These are phyloP conservation scores for Phaeotremella fagi DNA, from an alignment of 768 basidiomycete species.

Conservation along the genomic window DNA sequence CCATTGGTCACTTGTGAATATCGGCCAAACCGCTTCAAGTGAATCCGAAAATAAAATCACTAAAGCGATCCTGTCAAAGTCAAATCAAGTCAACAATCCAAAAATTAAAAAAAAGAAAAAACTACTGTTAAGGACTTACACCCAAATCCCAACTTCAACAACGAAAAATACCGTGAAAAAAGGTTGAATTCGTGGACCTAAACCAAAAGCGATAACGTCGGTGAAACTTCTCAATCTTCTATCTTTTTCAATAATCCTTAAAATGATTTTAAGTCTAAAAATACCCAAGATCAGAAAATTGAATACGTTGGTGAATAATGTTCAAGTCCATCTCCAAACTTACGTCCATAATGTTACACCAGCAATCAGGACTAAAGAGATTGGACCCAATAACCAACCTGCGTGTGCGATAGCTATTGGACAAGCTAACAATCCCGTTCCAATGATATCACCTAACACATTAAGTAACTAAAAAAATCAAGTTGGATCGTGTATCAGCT, in stretches of 20 bases:
- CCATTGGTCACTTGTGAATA: conserved; percentile 34
- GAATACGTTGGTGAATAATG: no score
- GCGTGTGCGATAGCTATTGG: conserved; percentile 42
- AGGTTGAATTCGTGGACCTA: conserved; percentile 26
- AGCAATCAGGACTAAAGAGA: conserved; percentile 26
- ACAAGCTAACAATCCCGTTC: conserved; percentile 37
- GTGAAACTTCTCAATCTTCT: conserved; percentile 34
- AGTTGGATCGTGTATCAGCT: no score
- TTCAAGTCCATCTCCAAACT: conserved; percentile 5
- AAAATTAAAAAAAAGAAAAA: not conserved
- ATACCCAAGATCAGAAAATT: no score
- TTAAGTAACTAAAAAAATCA: conserved; percentile 40
- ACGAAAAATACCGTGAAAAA: conserved; percentile 34
- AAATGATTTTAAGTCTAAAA: conserved; percentile 35
- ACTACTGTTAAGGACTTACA: conserved; percentile 17
- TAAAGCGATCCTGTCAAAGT: conserved; percentile 33
- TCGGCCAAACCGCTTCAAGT: conserved; percentile 36
- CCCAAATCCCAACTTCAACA: conserved; percentile 30
- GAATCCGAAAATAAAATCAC: conserved; percentile 40
- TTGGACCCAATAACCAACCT: conserved; percentile 38
- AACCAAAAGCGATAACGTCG: conserved; percentile 35
- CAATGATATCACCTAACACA: conserved; percentile 36
- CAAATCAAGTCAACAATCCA: not conserved
- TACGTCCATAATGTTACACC: conserved; percentile 32
- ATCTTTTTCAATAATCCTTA: conserved; percentile 41